These are phyloP conservation scores for Scytalidium sp. DNA, from an alignment of 2,329 filamentous ascomycete genomes.

Conservation along the genomic window DNA sequence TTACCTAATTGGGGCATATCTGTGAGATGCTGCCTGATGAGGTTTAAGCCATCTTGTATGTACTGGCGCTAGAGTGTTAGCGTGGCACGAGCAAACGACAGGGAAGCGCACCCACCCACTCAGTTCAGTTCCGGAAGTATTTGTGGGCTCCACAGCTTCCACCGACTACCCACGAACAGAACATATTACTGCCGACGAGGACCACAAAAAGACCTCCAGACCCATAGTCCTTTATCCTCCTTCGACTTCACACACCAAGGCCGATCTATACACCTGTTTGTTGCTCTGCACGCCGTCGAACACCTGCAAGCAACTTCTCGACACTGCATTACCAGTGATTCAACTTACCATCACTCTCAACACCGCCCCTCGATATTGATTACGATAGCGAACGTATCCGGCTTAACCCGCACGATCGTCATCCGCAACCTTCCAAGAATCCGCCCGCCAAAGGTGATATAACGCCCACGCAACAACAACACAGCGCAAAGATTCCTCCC, in stretches of 20 bases:
- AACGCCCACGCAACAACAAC: slow-evolving; percentile 1
- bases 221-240: background rate
- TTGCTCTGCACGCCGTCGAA: background rate
- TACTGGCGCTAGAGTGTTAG: background rate
- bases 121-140: background rate
- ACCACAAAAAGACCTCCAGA: background rate
- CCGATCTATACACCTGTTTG: background rate
- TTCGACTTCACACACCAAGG: background rate
- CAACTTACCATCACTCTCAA: background rate
- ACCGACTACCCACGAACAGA: background rate
- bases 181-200: background rate
- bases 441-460: background rate
- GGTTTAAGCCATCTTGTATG: background rate
- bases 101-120: background rate
- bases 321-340: background rate
- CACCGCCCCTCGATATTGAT: slow-evolving; percentile 16
- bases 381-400: slow-evolving; percentile 16
- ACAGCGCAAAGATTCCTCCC: background rate
- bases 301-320: background rate
- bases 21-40: background rate
- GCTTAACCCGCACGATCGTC: slow-evolving; percentile 9
- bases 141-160: background rate
- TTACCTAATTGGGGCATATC: background rate
- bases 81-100: background rate
- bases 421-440: background rate